Percentiles rank a stretch among this genome's conserved stretches.
Conservation (phyloP, 2,329 filamentous ascomycete genomes). For the Zalaria obscura region DNA sequence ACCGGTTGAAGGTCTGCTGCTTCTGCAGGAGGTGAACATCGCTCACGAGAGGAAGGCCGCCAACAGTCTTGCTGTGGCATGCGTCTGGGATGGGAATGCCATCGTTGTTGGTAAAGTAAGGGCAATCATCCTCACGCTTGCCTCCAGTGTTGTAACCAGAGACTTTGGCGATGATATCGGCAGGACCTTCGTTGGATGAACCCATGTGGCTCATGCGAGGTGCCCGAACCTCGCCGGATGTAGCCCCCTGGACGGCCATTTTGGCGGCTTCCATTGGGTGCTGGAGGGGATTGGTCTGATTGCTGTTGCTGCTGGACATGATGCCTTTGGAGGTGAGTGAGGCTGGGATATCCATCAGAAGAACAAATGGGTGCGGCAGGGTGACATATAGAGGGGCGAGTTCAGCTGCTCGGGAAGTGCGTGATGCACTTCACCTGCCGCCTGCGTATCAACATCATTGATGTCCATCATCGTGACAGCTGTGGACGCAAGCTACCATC, state of each 20-base stretch:
- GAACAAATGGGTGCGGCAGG: too few relatives aligned
- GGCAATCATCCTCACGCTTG: slow-evolving; percentile 33
- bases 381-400: too few relatives aligned
- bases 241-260: slow-evolving; percentile 25
- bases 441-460: too few relatives aligned
- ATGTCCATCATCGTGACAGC: too few relatives aligned
- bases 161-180: slow-evolving; percentile 36
- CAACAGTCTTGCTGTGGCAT: slow-evolving; percentile 37
- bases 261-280: slow-evolving; percentile 29
- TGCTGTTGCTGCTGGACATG: slow-evolving; percentile 12
- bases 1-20: slow-evolving; percentile 42
- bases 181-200: slow-evolving; percentile 37
- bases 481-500: too few relatives aligned
- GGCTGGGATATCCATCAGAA: slow-evolving; percentile 5
- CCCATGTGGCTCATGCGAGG: slow-evolving; percentile 26
- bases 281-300: slow-evolving; percentile 18
- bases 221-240: slow-evolving; percentile 22
- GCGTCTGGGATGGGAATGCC: slow-evolving; percentile 37
- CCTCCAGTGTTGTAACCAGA: slow-evolving; percentile 31
- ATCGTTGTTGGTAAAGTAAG: slow-evolving; percentile 43
- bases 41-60: slow-evolving; percentile 36
- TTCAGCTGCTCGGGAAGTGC: too few relatives aligned
- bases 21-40: slow-evolving; percentile 40
- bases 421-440: too few relatives aligned
- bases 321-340: slow-evolving; percentile 2